These are phyloP conservation scores for Tranzscheliella williamsii DNA, from an alignment of 1,284 basidiomycete genomes.

Conservation along the genomic window DNA sequence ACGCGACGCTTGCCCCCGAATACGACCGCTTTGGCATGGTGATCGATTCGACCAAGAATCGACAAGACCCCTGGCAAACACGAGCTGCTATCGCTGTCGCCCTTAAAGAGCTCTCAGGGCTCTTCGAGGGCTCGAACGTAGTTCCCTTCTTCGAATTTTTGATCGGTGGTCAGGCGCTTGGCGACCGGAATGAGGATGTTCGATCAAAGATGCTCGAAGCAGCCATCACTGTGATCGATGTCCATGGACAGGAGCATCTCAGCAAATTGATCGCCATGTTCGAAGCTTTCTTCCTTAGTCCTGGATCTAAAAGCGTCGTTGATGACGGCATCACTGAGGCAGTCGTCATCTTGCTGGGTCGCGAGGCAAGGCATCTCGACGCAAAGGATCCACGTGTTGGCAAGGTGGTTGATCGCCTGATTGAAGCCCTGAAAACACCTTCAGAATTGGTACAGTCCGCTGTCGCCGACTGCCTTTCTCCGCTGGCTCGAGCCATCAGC, in stretches of 20 bases:
- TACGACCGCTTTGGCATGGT: conserved; percentile 76
- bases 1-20: conserved; percentile 73
- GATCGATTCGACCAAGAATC: conserved; percentile 82
- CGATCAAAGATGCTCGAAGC: conserved; percentile 85
- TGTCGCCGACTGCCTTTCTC: conserved; percentile 84
- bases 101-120: conserved; percentile 73
- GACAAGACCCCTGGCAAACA: conserved; percentile 87
- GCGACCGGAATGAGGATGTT: conserved; percentile 81
- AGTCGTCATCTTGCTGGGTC: conserved; percentile 90
- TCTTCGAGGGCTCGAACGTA: conserved; percentile 71
- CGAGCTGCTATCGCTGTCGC: conserved; percentile 77
- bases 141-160: conserved; percentile 85
- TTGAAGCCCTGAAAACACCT: conserved; percentile 89
- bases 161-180: conserved; percentile 80
- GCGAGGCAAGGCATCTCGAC: conserved; percentile 85
- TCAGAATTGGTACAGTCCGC: conserved; percentile 96
- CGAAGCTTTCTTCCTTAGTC: conserved; percentile 73
- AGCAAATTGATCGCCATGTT: conserved; percentile 81
- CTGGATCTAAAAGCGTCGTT: conserved; percentile 16
- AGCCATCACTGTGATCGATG: conserved; percentile 79
- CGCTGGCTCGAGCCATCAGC: conserved; percentile 76
- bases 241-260: conserved; percentile 76
- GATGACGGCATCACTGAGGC: conserved; percentile 76
- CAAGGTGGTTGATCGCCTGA: conserved; percentile 79
- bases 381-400: conserved; percentile 63